Base-by-base conservation (phyloP, 768 basidiomycete genomes). In the Lentinula guzmanii region DNA sequence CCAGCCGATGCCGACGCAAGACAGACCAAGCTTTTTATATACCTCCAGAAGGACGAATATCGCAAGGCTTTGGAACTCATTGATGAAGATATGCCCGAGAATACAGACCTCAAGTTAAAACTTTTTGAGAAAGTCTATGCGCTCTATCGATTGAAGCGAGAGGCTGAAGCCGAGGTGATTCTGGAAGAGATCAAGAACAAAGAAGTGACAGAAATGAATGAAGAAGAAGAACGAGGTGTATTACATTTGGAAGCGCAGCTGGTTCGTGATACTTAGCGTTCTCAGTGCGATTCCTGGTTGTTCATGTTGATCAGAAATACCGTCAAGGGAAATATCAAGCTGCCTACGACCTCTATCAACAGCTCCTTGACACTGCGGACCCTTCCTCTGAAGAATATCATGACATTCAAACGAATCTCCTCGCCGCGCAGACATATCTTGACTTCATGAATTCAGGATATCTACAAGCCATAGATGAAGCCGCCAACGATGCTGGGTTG, bases 31-130 rank as follows among this genome's bases (percentile, higher is more conserved):
- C 76, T 95, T n/a, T 94, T 92, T 72, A 75, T 96, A 37, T 79
- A 95, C 39, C 76, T 96, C 52, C 93, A 96, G 67, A 92, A 88
- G 1, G 95, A 95, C 70, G 87, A 88, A 62, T 93, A 95, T 68
- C 73, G 78, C 5, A 68, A 79, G 11, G 93, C 95, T 3, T 77
- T 96, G 8, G 71, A 76, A 2, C 75, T 94, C 46, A 79, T 90
- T 64, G 78, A 77, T 31, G 16, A 43, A 21, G 24, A 21, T 16
- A 3, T 11, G 9, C 18, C 53, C 5, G 4, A 24, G 5, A 15
- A 18, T 11, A 21, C 18, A 11, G 24, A 56, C 10, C 31, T 24
- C 10, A 41, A 56, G 13, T 10, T 21, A 16, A 71, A 75, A 65
- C 74, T 76, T 9, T 87, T 93, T 71, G 92, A 94, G 73, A 78